These are phyloP conservation scores for Beauveria caledonica DNA, from an alignment of 2,329 filamentous ascomycete genomes.

Conservation along the genomic window DNA sequence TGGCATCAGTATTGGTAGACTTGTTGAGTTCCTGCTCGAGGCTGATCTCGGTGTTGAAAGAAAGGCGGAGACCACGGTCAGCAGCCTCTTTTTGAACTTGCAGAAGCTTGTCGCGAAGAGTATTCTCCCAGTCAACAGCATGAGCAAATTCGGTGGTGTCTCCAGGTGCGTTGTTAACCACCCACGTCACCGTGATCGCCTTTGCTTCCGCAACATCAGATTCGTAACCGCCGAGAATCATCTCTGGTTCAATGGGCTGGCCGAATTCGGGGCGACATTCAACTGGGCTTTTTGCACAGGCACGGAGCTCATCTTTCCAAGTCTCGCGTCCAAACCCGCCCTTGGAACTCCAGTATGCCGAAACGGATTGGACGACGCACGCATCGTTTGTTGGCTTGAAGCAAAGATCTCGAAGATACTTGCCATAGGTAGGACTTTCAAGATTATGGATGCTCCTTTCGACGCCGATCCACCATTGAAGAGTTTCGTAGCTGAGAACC, in stretches of 20 bases:
- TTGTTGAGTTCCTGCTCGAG: slow-evolving; percentile 95
- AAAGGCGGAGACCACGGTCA: slow-evolving; percentile 72
- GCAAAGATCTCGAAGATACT: slow-evolving; percentile 75
- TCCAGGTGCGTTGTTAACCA: slow-evolving; percentile 78
- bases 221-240: slow-evolving; percentile 76
- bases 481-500: slow-evolving; percentile 79
- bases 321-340: slow-evolving; percentile 30
- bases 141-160: slow-evolving; percentile 60
- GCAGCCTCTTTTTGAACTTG: slow-evolving; percentile 73
- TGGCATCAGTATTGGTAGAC: slow-evolving; percentile 95
- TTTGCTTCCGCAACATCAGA: slow-evolving; percentile 62
- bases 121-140: slow-evolving; percentile 85
- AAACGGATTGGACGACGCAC: slow-evolving; percentile 90
- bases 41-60: slow-evolving; percentile 92
- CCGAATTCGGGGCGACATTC: slow-evolving; percentile 81
- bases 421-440: slow-evolving; percentile 59
- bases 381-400: slow-evolving; percentile 86
- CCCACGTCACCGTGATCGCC: slow-evolving; percentile 88
- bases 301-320: slow-evolving; percentile 65
- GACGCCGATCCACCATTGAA: slow-evolving; percentile 89
- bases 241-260: slow-evolving; percentile 76
- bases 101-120: slow-evolving; percentile 64
- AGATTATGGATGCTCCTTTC: slow-evolving; percentile 69
- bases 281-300: slow-evolving; percentile 73
- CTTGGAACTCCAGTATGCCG: slow-evolving; percentile 72